A percentile compares a stretch with the other conserved stretches of the same genome.
Evolutionary conservation across 1,139 yeast genomes (phyloP).

Genomic region (Suhomyces wounanorum): DNA sequence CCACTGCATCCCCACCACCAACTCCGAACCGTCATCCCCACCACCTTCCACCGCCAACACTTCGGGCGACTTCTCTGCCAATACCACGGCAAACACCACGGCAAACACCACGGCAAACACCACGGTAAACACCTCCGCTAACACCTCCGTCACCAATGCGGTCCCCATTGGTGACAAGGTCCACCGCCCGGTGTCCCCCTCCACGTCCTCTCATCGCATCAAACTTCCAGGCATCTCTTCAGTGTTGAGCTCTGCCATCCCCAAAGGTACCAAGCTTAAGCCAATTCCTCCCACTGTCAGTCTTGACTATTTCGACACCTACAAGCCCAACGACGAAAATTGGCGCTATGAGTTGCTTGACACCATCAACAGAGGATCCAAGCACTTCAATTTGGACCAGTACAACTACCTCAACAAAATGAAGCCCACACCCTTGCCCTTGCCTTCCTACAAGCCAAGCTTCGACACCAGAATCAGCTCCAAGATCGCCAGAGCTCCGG

Average conservation of each 20-base stretch:
- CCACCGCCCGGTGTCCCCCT: slow-evolving; percentile 1
- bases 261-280: slow-evolving; percentile 30
- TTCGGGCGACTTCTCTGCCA: neutral
- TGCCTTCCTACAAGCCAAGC: slow-evolving; percentile 31
- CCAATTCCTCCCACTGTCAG: slow-evolving; percentile 48
- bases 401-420: slow-evolving; percentile 32
- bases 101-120: slow-evolving; percentile 1
- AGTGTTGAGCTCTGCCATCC: slow-evolving; percentile 31
- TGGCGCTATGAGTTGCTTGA: slow-evolving; percentile 49
- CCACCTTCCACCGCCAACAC: neutral
- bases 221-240: slow-evolving; percentile 47
- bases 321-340: slow-evolving; percentile 50
- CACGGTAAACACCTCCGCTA: neutral
- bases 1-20: neutral
- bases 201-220: slow-evolving; percentile 10
- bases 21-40: neutral
- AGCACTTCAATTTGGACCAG: slow-evolving; percentile 31
- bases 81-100: neutral
- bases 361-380: slow-evolving; percentile 36
- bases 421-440: slow-evolving; percentile 6
- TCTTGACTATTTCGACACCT: slow-evolving; percentile 49
- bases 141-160: neutral
- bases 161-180: neutral
- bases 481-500: slow-evolving; percentile 34
- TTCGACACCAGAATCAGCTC: slow-evolving; percentile 46